Conservation (phyloP, 345 rosid genomes). For the Psidium friedrichsthalianum region DNA sequence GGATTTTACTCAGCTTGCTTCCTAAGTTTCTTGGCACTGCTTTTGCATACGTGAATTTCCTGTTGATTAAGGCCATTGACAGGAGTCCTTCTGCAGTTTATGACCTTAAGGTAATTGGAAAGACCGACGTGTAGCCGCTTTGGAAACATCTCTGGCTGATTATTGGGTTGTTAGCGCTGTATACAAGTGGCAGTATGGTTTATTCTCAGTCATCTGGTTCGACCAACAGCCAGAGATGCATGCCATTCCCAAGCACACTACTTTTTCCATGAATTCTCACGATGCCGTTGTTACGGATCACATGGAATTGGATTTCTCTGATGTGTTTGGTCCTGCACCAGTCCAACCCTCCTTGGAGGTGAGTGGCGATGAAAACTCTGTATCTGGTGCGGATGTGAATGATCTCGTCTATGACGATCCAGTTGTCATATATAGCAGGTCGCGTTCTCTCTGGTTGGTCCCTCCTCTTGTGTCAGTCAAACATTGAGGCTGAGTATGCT, state of each 20-base stretch:
- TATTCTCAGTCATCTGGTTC: constrained; percentile 33
- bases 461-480: constrained; percentile 51
- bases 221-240: constrained; percentile 10
- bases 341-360: constrained; percentile 21
- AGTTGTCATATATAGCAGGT: constrained; percentile 54
- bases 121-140: constrained; percentile 11
- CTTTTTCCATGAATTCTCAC: constrained; percentile 21
- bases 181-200: constrained; percentile 32
- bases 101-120: not conserved
- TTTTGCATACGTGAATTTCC: constrained; percentile 31
- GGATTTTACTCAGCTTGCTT: constrained; percentile 65
- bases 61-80: constrained; percentile 40
- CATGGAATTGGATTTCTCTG: constrained; percentile 60
- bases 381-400: constrained; percentile 11
- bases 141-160: not conserved
- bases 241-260: constrained; percentile 21
- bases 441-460: constrained; percentile 94
- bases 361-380: constrained; percentile 11
- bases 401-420: constrained; percentile 59
- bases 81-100: constrained; percentile 22
- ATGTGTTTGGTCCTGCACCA: constrained; percentile 62
- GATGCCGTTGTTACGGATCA: constrained; percentile 33
- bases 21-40: constrained; percentile 57
- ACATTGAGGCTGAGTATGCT: constrained; percentile 61
- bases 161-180: not conserved